phyloP scores from a whole-genome alignment of 2,329 filamentous ascomycete species.

The Aschersonia sp. region DNA sequence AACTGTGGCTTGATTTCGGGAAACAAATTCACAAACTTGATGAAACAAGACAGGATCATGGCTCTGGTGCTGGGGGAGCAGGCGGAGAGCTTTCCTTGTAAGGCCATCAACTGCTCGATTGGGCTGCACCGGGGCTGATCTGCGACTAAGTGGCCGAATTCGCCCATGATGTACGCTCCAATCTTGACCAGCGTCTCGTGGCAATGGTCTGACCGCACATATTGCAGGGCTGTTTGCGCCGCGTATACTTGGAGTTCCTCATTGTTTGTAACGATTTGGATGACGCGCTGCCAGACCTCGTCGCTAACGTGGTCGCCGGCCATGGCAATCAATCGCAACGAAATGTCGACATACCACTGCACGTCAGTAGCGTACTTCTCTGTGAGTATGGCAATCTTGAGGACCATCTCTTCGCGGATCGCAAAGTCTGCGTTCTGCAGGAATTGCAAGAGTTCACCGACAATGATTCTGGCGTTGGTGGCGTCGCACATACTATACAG shows the following conservation, averaged over 20 bases:
- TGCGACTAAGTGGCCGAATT: constrained; percentile 92
- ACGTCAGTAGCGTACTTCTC: constrained; percentile 98
- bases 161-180: constrained; percentile 85
- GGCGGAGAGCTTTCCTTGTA: constrained; percentile 78
- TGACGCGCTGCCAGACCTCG: constrained; percentile 97
- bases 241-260: constrained; percentile 96
- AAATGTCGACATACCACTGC: constrained; percentile 99
- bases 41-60: constrained; percentile 86
- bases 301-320: constrained; percentile 97
- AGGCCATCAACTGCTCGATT: constrained; percentile 88
- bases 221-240: constrained; percentile 81
- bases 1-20: constrained; percentile 96
- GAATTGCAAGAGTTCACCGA: constrained; percentile 85
- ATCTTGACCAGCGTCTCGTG: constrained; percentile 98
- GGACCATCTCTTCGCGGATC: constrained; percentile 96
- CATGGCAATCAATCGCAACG: constrained; percentile 83
- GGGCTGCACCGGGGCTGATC: constrained; percentile 86
- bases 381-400: constrained; percentile 96
- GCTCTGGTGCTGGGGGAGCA: constrained; percentile 82
- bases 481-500: constrained; percentile 99
- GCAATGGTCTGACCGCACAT: constrained; percentile 83
- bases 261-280: constrained; percentile 98
- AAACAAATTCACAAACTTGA: constrained; percentile 97
- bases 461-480: constrained; percentile 85
- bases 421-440: constrained; percentile 94